A percentile compares a stretch with the other conserved stretches of the same genome.
phyloP scores from a whole-genome alignment of 177 flowering plant species.

The Telopea speciosissima region DNA sequence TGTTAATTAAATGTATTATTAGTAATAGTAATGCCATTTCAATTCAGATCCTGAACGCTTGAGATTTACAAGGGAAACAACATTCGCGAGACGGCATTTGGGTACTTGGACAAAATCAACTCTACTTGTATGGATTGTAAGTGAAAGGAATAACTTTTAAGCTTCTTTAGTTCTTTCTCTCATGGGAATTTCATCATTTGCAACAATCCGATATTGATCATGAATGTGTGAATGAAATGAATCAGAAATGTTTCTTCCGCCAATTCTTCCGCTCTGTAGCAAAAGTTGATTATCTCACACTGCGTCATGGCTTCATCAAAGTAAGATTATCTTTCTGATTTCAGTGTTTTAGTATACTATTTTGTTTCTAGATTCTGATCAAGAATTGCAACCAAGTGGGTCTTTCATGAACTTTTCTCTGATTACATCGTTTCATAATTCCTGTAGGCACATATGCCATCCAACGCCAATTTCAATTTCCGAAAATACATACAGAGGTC shows the following conservation, averaged over 20 bases:
- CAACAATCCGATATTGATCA: not conserved
- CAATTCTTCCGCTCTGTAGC: conserved; percentile 54
- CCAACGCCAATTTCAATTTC: conserved; percentile 43
- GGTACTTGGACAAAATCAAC: not conserved
- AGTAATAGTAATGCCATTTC: not conserved
- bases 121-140: not conserved
- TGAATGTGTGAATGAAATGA: not conserved
- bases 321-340: conserved; percentile 20
- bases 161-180: not conserved
- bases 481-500: conserved; percentile 55
- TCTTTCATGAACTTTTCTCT: not conserved
- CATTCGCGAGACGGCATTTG: not conserved
- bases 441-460: conserved; percentile 44
- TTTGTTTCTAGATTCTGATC: too few species aligned
- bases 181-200: not conserved
- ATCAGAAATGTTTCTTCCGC: conserved; percentile 55
- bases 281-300: conserved; percentile 54
- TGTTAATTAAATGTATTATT: too few species aligned
- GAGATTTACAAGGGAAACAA: not conserved
- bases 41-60: not conserved
- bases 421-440: not conserved
- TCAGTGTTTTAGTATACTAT: not conserved
- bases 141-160: not conserved
- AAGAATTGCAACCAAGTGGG: not conserved
- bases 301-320: conserved; percentile 51